A percentile compares a stretch with the other conserved stretches of the same genome.
phyloP scores from a whole-genome alignment of 1,284 basidiomycete species.

The Microbotryum violaceum region DNA sequence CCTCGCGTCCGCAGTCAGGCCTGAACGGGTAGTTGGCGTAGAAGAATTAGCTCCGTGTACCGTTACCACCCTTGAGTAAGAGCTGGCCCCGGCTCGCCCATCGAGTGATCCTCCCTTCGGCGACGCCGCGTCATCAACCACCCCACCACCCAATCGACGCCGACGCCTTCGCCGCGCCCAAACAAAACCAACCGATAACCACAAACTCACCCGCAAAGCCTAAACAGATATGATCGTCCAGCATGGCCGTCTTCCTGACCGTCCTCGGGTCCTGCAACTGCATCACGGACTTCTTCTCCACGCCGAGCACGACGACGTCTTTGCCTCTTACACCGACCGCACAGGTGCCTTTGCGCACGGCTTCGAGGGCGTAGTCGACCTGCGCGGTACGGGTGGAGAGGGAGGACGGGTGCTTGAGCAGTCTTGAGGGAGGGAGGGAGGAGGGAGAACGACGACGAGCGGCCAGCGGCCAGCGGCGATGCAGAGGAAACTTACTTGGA shows the following conservation, averaged over 20 bases:
- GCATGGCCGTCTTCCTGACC: conserved; percentile 94
- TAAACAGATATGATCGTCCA: conserved; percentile 95
- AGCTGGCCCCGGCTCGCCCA: too few relatives aligned
- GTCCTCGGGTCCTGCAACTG: conserved; percentile 98
- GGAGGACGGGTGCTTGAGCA: not conserved
- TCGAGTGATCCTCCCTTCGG: too few relatives aligned
- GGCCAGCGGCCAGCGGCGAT: not conserved
- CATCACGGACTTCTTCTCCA: conserved; percentile 91
- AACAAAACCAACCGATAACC: not conserved
- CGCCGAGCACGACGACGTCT: conserved; percentile 90
- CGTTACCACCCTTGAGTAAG: not conserved
- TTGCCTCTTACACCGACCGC: conserved; percentile 94
- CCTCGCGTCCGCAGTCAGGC: conserved; percentile 93
- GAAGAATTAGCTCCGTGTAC: conserved; percentile 14
- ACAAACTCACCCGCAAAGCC: conserved; percentile 79
- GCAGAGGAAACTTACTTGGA: conserved; percentile 56
- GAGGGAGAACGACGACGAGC: not conserved
- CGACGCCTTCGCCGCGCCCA: too few relatives aligned
- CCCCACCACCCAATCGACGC: too few relatives aligned
- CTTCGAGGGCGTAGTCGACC: conserved; percentile 98
- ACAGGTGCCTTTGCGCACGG: conserved; percentile 93
- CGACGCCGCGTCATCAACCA: too few relatives aligned
- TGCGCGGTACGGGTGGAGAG: conserved; percentile 37
- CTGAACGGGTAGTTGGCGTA: conserved; percentile 44
- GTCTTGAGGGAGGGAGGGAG: not conserved